Base-by-base conservation (phyloP, 164 flowering plant species). In the Annona cherimola region DNA sequence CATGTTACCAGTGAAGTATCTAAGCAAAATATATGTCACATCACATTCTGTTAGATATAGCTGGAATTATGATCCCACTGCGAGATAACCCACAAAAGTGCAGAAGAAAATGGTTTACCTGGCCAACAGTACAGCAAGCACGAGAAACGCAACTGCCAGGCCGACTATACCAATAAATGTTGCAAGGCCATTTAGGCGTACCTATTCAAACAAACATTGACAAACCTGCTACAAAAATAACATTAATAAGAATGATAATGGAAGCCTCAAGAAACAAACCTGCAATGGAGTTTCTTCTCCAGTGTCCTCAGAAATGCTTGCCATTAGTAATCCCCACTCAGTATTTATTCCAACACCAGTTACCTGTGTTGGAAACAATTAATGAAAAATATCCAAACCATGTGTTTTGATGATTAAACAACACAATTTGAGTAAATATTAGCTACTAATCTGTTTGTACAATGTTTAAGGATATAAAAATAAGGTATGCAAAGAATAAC, bases 231-330 rank as follows among this genome's bases (percentile, higher is more conserved):
- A 64, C 12, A 35, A 64, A 42, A 40, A 64, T 12, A n/a, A 64
- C 1, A 26, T 26, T 26, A 42, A 9, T 42, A 42, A 18, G 12
- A 64, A 8, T 40, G 42, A 64, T 64, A 42, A 20, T 64, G 14
- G 41, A 43, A 35, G 40, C 59, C 7, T 42, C 20, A 55, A 70
- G 57, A 62, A 20, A 66, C 60, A 39, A 70, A 92, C 99, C 95
- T 96, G 99, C 89, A 96, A 87, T 0, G 99, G 99, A 45, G 99
- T 96, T 78, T 96, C 99, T 85, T 96, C 99, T 72, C 97, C 97
- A 76, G 83, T 89, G 72, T 96, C 99, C 78, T 92, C 98, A 39
- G 97, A 88, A 20, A 96, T 92, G 81, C 97, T 93, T 41, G 97
- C 95, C 99, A 96, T 93, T 18, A 96, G 88, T 78, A 93, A 76